A percentile compares a stretch with the other conserved stretches of the same genome.
phyloP scores from a whole-genome alignment of 106 monocot species.

The Cymbidium sinense region DNA sequence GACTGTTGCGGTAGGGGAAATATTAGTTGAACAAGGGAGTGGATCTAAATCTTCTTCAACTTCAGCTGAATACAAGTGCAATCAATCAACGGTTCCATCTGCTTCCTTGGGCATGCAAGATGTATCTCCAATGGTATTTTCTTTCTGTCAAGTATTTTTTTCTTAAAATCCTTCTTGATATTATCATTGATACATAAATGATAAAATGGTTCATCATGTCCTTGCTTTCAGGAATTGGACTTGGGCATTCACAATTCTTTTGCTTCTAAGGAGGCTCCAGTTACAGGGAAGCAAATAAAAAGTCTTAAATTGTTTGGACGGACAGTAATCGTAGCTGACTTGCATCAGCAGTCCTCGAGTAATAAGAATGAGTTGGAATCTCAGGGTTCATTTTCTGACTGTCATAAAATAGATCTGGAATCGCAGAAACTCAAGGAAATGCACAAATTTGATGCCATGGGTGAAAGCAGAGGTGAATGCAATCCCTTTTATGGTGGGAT shows the following conservation, averaged over 20 bases:
- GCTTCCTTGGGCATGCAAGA: not conserved
- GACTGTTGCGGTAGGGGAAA: conserved; percentile 28
- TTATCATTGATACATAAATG: not conserved
- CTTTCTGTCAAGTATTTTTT: not conserved
- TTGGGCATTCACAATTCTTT: not conserved
- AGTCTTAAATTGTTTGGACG: conserved; percentile 72
- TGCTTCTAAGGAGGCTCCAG: conserved; percentile 1
- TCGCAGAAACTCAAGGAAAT: not conserved
- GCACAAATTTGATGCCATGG: not conserved
- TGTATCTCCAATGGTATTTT: not conserved
- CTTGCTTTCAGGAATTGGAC: conserved; percentile 20
- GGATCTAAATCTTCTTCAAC: not conserved
- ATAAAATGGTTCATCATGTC: not conserved
- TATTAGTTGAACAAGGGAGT: conserved; percentile 24
- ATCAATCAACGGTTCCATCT: not conserved
- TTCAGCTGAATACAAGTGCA: not conserved
- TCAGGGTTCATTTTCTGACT: not conserved
- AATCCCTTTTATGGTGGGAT: conserved; percentile 15
- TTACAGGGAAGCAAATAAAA: conserved; percentile 21
- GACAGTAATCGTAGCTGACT: conserved; percentile 38
- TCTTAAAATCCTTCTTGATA: not conserved
- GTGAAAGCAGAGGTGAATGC: not conserved
- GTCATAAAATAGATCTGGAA: not conserved
- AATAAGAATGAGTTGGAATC: not conserved
- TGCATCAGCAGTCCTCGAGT: not conserved